phyloP scores from a whole-genome alignment of 139 green algal genomes.

The Penium margaritaceum region DNA sequence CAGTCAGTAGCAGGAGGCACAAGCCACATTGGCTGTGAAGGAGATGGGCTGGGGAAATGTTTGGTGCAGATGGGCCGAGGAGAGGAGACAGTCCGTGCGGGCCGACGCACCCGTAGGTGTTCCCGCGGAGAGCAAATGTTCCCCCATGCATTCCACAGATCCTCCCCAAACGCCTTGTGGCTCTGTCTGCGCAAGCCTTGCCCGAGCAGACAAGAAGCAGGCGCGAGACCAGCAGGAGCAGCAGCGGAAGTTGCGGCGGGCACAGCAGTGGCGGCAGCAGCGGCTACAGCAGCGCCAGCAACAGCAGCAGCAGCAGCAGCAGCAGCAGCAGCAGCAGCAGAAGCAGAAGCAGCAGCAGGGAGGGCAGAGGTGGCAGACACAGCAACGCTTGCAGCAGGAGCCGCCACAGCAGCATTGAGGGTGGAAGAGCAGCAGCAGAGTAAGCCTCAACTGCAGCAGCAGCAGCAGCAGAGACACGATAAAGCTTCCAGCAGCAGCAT shows the following conservation, averaged over 20 bases:
- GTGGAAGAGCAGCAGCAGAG: no score
- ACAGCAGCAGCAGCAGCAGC: neutral
- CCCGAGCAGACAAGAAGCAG: neutral
- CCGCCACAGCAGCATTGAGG: no score
- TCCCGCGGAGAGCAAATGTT: constrained; percentile 20
- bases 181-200: constrained; percentile 6
- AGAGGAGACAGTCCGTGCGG: neutral
- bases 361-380: neutral
- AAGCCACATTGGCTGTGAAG: neutral
- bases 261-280: no score
- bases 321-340: neutral
- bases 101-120: constrained; percentile 19
- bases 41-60: neutral
- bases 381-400: no score
- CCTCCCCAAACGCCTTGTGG: constrained; percentile 16
- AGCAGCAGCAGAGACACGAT: no score
- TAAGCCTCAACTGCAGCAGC: no score
- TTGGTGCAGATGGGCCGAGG: neutral
- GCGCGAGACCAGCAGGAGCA: neutral
- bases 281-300: no score
- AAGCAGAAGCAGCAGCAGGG: constrained; percentile 1
- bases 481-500: no score
- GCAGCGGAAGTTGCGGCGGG: neutral
- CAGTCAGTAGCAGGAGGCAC: neutral
- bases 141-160: constrained; percentile 29